Evolutionary conservation across 352 stramenopile genomes (phyloP), one percentile per base, ranked within the genome.

Genomic region (Phytophthora pseudosyringae): DNA sequence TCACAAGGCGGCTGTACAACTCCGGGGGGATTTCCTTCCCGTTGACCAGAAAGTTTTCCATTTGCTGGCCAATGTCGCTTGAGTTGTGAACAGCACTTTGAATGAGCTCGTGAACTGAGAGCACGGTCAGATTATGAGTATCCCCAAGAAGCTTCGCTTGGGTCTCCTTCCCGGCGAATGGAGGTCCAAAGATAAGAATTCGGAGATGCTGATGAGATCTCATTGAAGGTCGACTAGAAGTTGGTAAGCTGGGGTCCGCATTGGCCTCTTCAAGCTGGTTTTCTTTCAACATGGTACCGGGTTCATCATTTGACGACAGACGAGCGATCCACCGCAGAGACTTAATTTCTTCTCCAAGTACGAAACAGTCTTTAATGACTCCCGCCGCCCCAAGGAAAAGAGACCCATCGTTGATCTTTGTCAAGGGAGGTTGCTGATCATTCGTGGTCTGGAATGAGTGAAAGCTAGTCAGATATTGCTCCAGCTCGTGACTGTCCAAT

Each of bases 271-370:
- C 8, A 25, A 36, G n/a, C 9, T 47, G 29, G 5, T 43, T 15
- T 26, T 58, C 44, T 9, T 60, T 8, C 31, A 47, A 11, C 25
- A 26, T 11, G 3, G 10, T 28, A 25, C 9, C 6, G n/a, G 45
- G 3, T 15, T 63, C 36, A 26, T 15, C 16, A 13, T 25, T 5
- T 16, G n/a, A 18, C 15, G 29, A 52, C 8, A 53, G 69, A 4
- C 46, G 62, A 64, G 66, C 45, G 18, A 81, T 80, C 80, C 81
- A 93, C 16, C 82, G 80, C 29, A 88, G 56, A 29, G 87, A 86
- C 50, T 91, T 90, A 21, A 93, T 60, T 38, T 72, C 73, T 66
- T 91, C 82, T 28, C 79, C 81, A 4, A 91, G 67, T 6, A 82
- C 63, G 13, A 78, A 78, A 16, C 69, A 72, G n/a, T 80, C 77